Base-by-base conservation (phyloP, 805 yeast species). In the Candida succiphila region DNA sequence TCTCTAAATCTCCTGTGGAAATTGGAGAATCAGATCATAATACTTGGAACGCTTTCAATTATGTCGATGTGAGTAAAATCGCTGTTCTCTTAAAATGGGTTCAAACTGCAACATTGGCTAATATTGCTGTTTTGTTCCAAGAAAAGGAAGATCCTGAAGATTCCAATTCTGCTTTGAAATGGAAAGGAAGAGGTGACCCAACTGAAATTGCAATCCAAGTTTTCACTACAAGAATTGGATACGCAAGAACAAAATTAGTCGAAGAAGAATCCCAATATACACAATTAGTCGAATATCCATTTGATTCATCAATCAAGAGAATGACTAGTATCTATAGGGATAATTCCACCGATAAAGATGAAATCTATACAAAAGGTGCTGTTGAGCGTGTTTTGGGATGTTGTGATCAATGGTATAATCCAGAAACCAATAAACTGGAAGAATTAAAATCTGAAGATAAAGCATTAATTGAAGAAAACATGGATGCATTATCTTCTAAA, bases 181-280 rank as follows among this genome's bases (percentile, higher is more conserved):
- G 94, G 94, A 72, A 70, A 44, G 87, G 86, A 8, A 78, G 76
- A 49, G 95, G 95, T 38, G 95, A 85, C 51, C 89, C 95, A 27
- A 85, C 95, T 3, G 95, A 85, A 58, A 77, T 81, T 47, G 94
- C 95, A 3, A 78, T 85, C 40, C 89, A 83, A 48, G 89, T 84
- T 1, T 82, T 80, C 49, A 69, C 78, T 17, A 58, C 75, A 10
- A 69, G 87, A 46, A 58, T 78, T 39, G 67, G 66, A 21, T 62
- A 57, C 39, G 65, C 68, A 17, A 66, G 82, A 45, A 60, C 61
- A 12, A 44, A 43, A 8, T 49, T 67, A 40, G 60, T 67, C 10
- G 63, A 65, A 21, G 68, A 60, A 22, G 48, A 45, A 2, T 56
- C 51, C 6, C 32, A 44, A 14, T 64, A 51, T 40, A 46, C 51